Evolutionary conservation across 108 stramenopile species (phyloP).

Genomic region (Skeletonema costatum): DNA sequence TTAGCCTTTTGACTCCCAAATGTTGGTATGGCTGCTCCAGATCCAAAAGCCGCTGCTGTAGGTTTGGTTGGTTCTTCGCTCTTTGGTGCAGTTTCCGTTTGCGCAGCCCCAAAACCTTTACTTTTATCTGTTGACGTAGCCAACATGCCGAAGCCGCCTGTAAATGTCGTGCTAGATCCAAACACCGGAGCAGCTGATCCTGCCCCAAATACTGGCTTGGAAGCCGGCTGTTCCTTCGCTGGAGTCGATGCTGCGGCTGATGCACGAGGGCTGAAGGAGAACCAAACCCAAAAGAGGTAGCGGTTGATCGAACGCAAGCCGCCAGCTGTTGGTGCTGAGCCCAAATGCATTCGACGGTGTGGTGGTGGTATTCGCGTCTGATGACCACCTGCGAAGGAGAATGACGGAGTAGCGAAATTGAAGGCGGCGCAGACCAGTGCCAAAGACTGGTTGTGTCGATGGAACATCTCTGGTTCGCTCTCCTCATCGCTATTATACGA

Average conservation of each 20-base stretch:
- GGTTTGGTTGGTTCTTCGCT: neutral
- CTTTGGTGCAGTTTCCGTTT: neutral
- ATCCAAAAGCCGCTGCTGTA: slow-evolving; percentile 29
- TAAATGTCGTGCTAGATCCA: slow-evolving; percentile 22
- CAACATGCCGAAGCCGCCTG: slow-evolving; percentile 31
- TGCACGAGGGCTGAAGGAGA: neutral
- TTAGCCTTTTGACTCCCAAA: slow-evolving; percentile 6
- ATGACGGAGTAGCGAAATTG: slow-evolving; percentile 1
- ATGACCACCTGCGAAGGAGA: neutral
- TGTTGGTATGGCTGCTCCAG: slow-evolving; percentile 17
- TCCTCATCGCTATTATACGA: slow-evolving; percentile 13
- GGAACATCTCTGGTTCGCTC: neutral
- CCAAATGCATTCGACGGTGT: neutral
- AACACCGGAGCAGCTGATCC: slow-evolving; percentile 36
- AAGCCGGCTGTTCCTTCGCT: neutral
- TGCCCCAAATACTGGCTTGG: slow-evolving; percentile 33
- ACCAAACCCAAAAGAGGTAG: slow-evolving; percentile 33
- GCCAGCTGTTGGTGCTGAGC: neutral
- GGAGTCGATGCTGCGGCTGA: neutral
- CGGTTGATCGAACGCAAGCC: slow-evolving; percentile 23
- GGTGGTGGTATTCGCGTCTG: neutral
- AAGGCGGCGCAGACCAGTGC: slow-evolving; percentile 1
- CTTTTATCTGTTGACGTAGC: neutral
- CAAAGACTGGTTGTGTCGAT: neutral
- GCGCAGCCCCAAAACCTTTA: slow-evolving; percentile 29